Conservation (phyloP, 2,329 filamentous ascomycete genomes). For the Epichloe gansuensis region DNA sequence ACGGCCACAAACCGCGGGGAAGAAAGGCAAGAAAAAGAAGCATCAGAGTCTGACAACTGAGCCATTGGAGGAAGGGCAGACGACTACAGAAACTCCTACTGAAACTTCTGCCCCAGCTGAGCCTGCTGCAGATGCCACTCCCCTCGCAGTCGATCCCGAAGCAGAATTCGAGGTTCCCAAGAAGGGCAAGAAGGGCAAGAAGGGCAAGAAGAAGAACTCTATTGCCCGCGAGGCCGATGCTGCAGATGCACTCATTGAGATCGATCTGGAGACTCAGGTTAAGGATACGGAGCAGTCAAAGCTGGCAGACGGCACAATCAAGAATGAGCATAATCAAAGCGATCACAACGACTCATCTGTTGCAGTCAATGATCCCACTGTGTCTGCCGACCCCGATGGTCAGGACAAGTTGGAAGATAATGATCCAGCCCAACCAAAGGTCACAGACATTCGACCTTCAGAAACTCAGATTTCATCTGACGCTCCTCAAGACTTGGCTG, state of each 20-base stretch:
- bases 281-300: neutral
- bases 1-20: slow-evolving; percentile 1
- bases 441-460: neutral
- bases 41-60: neutral
- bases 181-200: slow-evolving; percentile 6
- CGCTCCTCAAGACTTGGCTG: neutral
- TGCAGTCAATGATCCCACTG: neutral
- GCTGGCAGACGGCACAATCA: neutral
- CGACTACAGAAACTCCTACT: neutral
- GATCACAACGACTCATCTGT: neutral
- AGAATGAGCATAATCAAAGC: neutral
- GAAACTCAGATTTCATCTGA: neutral
- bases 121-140: neutral
- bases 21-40: slow-evolving; percentile 9
- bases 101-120: neutral
- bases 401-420: neutral
- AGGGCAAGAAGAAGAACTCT: slow-evolving; percentile 9
- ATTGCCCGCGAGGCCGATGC: slow-evolving; percentile 2
- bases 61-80: neutral
- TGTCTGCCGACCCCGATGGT: neutral
- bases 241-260: neutral
- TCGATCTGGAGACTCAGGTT: neutral
- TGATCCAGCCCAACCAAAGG: neutral
- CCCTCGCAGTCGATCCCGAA: neutral
- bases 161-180: slow-evolving; percentile 2